These are phyloP conservation scores for Lophiostoma macrostomum DNA, from an alignment of 495 filamentous ascomycete species.

Conservation along the genomic window DNA sequence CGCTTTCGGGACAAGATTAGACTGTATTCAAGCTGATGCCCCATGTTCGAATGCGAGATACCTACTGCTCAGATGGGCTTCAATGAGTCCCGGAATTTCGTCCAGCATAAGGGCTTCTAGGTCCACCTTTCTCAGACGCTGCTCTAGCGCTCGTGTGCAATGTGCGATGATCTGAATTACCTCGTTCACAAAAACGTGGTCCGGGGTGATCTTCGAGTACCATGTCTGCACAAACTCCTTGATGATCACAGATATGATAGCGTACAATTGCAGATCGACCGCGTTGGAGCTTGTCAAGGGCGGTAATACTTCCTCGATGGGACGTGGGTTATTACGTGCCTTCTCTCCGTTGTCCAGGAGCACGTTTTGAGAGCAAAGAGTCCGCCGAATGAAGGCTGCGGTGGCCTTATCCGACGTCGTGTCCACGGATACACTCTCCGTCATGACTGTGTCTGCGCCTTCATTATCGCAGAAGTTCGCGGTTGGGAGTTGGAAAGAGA, in stretches of 20 bases:
- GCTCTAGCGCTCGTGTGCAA: slow-evolving; percentile 80
- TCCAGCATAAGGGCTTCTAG: slow-evolving; percentile 79
- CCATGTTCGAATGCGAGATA: slow-evolving; percentile 31
- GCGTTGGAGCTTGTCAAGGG: slow-evolving; percentile 91
- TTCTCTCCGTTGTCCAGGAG: slow-evolving; percentile 36
- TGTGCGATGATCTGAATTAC: slow-evolving; percentile 85
- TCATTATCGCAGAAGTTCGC: slow-evolving; percentile 17
- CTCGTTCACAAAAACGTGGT: slow-evolving; percentile 81
- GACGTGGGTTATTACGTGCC: slow-evolving; percentile 45
- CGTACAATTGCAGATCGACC: slow-evolving; percentile 88
- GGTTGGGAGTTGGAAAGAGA: neutral
- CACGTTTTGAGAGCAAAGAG: slow-evolving; percentile 57
- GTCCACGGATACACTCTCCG: too few relatives aligned
- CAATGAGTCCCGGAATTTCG: slow-evolving; percentile 79
- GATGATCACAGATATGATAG: slow-evolving; percentile 80
- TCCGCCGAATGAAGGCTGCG: slow-evolving; percentile 58
- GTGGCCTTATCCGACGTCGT: slow-evolving; percentile 56
- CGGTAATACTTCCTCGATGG: slow-evolving; percentile 77
- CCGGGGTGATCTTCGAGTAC: slow-evolving; percentile 89
- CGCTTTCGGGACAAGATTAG: slow-evolving; percentile 33
- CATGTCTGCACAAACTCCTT: slow-evolving; percentile 86
- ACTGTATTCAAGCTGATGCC: slow-evolving; percentile 6
- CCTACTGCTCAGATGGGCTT: slow-evolving; percentile 77
- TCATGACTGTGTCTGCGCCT: slow-evolving; percentile 30
- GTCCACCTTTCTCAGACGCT: slow-evolving; percentile 77